A percentile compares a stretch with the other conserved stretches of the same genome.
Conservation (phyloP, 1,284 basidiomycete genomes). For the Cutaneotrichosporon curvatum region DNA sequence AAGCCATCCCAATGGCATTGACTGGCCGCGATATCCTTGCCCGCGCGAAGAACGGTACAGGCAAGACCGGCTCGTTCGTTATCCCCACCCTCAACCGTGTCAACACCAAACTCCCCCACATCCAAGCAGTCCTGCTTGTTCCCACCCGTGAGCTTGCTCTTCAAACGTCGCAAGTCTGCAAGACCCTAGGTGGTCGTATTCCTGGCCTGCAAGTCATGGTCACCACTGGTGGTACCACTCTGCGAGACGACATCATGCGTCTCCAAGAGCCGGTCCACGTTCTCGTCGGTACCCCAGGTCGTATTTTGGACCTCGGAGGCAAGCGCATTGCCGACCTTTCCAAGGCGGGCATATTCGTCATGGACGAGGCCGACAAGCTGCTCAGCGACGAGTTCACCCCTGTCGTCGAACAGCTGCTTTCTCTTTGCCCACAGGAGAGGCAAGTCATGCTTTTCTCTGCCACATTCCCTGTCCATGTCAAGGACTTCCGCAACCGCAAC, state of each 20-base stretch:
- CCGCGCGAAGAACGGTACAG: conserved; percentile 51
- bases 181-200: conserved; percentile 93
- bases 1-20: conserved; percentile 83
- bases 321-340: conserved; percentile 91
- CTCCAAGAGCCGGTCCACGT: conserved; percentile 87
- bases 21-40: conserved; percentile 79
- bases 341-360: conserved; percentile 91
- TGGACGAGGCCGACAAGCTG: conserved; percentile 99
- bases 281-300: conserved; percentile 92
- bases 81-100: conserved; percentile 93
- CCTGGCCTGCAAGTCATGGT: conserved; percentile 90
- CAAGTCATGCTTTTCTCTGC: conserved; percentile 99
- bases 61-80: conserved; percentile 87
- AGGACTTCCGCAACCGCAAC: conserved; percentile 99
- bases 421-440: conserved; percentile 73
- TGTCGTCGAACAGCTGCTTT: conserved; percentile 92
- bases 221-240: conserved; percentile 93
- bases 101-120: conserved; percentile 77
- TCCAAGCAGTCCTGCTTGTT: conserved; percentile 89
- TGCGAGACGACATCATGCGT: conserved; percentile 96
- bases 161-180: conserved; percentile 96
- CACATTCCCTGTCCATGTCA: conserved; percentile 98
- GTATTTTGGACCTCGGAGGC: conserved; percentile 89
- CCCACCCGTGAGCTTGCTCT: conserved; percentile 91
- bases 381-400: conserved; percentile 96